Percentiles rank a stretch among this genome's conserved stretches.
These are phyloP conservation scores for Trichoderma semiorbis DNA, from an alignment of 2,329 filamentous ascomycete species.

Conservation along the genomic window DNA sequence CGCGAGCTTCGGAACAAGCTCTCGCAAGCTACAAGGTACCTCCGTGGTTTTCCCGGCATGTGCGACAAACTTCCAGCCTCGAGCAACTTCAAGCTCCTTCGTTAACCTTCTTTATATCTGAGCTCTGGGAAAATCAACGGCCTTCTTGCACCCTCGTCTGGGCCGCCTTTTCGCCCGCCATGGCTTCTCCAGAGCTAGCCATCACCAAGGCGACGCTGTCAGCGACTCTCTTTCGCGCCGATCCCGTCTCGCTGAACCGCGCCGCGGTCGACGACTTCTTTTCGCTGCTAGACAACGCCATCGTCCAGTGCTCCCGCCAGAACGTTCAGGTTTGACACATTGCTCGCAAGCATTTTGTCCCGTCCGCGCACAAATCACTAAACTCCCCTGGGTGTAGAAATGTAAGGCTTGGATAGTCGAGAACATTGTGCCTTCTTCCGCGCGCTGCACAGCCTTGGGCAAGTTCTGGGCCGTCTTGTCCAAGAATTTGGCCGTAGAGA, in stretches of 20 bases:
- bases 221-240: conserved; percentile 68
- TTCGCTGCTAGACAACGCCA: conserved; percentile 58
- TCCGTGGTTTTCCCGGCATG: not conserved
- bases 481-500: conserved; percentile 35
- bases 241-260: conserved; percentile 66
- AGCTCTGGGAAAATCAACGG: conserved; percentile 11
- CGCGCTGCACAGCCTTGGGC: conserved; percentile 63
- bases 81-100: not conserved
- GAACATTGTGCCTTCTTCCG: conserved; percentile 64
- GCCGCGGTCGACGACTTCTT: conserved; percentile 69
- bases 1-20: not conserved
- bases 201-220: conserved; percentile 78
- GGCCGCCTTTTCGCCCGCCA: conserved; percentile 32
- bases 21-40: not conserved
- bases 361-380: conserved; percentile 23
- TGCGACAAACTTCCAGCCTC: not conserved
- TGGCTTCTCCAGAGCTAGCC: conserved; percentile 68
- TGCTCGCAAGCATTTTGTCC: conserved; percentile 11
- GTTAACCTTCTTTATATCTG: not conserved
- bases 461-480: conserved; percentile 73
- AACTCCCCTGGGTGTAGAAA: conserved; percentile 56
- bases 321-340: conserved; percentile 82
- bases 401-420: conserved; percentile 83
- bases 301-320: conserved; percentile 69
- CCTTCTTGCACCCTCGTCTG: not conserved